Conservation (phyloP, 768 basidiomycete genomes). For the Dioszegia hungarica region DNA sequence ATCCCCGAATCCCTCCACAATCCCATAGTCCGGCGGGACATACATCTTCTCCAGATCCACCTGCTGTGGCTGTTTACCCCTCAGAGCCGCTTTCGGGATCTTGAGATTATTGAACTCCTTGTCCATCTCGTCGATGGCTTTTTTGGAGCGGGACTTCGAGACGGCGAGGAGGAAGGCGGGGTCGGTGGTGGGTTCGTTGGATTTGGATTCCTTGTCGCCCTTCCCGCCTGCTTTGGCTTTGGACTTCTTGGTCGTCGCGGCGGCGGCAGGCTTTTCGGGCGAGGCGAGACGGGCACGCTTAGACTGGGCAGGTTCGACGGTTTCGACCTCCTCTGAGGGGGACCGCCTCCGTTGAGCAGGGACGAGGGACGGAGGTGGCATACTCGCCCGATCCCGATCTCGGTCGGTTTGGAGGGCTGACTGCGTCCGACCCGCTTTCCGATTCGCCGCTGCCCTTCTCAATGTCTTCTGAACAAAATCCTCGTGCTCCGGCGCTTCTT, state of each 20-base stretch:
- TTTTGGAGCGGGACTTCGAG: constrained; percentile 33
- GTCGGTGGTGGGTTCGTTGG: constrained; percentile 23
- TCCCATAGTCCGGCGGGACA: constrained; percentile 28
- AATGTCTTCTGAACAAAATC: constrained; percentile 30
- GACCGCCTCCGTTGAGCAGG: constrained; percentile 3
- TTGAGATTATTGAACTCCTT: constrained; percentile 45
- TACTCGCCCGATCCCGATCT: neutral
- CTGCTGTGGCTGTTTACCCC: constrained; percentile 3
- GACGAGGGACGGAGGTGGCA: constrained; percentile 15
- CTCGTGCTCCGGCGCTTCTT: constrained; percentile 25
- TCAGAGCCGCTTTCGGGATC: constrained; percentile 32
- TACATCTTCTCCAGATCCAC: constrained; percentile 11
- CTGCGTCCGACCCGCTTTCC: constrained; percentile 12
- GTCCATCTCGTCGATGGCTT: constrained; percentile 44
- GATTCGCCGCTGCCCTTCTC: constrained; percentile 16
- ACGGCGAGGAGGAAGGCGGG: constrained; percentile 42
- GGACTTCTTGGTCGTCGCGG: neutral
- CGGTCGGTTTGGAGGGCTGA: constrained; percentile 1
- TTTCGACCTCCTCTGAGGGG: constrained; percentile 17
- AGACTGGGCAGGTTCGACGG: neutral
- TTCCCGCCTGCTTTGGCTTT: neutral
- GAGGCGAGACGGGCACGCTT: neutral
- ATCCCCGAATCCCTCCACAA: constrained; percentile 36
- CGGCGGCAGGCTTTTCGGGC: constrained; percentile 5
- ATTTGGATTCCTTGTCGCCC: neutral